phyloP scores from a whole-genome alignment of 1,284 basidiomycete species.

The Ustilago tritici region DNA sequence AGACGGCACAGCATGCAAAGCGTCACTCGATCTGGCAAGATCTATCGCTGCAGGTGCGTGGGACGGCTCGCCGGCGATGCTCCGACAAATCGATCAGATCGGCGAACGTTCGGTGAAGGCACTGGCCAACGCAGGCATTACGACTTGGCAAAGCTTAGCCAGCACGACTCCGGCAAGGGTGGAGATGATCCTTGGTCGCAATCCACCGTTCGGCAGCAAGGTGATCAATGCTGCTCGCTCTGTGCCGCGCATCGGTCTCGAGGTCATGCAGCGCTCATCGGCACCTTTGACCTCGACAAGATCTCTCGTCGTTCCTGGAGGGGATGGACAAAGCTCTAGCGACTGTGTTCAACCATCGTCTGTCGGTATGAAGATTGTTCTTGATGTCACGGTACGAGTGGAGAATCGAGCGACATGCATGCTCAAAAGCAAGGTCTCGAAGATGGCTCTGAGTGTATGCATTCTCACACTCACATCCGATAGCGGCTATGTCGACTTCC shows the following conservation, averaged over 20 bases:
- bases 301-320: background rate
- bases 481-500: slow-evolving; percentile 46
- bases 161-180: slow-evolving; percentile 36
- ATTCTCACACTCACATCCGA: slow-evolving; percentile 40
- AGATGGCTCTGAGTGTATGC: slow-evolving; percentile 39
- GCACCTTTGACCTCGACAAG: background rate
- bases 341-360: background rate
- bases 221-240: slow-evolving; percentile 41
- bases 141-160: slow-evolving; percentile 38
- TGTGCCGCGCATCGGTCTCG: slow-evolving; percentile 46
- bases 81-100: slow-evolving; percentile 81
- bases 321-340: background rate
- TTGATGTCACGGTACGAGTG: slow-evolving; percentile 34
- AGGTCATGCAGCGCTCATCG: slow-evolving; percentile 38
- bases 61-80: slow-evolving; percentile 83
- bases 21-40: slow-evolving; percentile 57
- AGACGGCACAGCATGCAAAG: slow-evolving; percentile 49
- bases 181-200: slow-evolving; percentile 57
- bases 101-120: slow-evolving; percentile 78
- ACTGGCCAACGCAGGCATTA: slow-evolving; percentile 50
- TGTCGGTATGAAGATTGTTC: slow-evolving; percentile 18
- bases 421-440: slow-evolving; percentile 46
- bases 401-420: slow-evolving; percentile 41
- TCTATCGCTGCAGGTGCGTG: slow-evolving; percentile 80
- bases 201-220: slow-evolving; percentile 56